Base-by-base conservation (phyloP, 2,329 filamentous ascomycete species). In the Phoma herbarum region DNA sequence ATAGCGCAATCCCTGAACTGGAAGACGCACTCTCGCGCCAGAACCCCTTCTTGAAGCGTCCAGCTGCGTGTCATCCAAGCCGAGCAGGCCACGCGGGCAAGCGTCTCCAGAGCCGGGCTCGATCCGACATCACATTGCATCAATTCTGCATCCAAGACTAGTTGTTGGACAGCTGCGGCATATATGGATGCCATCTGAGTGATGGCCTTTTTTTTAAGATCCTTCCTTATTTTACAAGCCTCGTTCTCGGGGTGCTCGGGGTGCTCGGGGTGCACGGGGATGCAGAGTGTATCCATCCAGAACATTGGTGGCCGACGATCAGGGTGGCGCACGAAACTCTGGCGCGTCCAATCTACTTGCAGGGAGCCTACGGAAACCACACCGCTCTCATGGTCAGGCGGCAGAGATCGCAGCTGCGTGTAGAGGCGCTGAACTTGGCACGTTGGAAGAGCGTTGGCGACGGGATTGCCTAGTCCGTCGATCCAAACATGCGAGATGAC, bases 221-320 rank as follows among this genome's bases (percentile, higher is more conserved):
- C 6, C 20, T 22, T 28, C n/a, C n/a, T n/a, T n/a, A n/a, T n/a
- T n/a, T n/a, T n/a, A n/a, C n/a, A n/a, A n/a, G n/a, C n/a, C n/a
- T n/a, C n/a, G n/a, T n/a, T n/a, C n/a, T n/a, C n/a, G n/a, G n/a
- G n/a, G n/a, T n/a, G n/a, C n/a, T n/a, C n/a, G n/a, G n/a, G n/a
- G 31, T 52, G 47, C 44, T 26, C 26, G 12, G 56, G 31, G 16
- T 29, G 44, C 14, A 61, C 59, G 6, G 63, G 65, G 12, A 64
- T 61, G 48, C 65, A 67, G 2, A 67, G 50, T 4, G 65, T 66
- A 52, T 67, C 65, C 39, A 66, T 57, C 63, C 63, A 66, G 42
- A 67, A 65, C 39, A 45, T 28, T 5, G 50, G 57, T 33, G 50
- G 39, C 23, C 35, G 37, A 23, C 6, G 6, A n/a, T 43, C 23